Evolutionary conservation across 2,329 filamentous ascomycete species (phyloP).

Genomic region (Pseudocercospora macadamiae): DNA sequence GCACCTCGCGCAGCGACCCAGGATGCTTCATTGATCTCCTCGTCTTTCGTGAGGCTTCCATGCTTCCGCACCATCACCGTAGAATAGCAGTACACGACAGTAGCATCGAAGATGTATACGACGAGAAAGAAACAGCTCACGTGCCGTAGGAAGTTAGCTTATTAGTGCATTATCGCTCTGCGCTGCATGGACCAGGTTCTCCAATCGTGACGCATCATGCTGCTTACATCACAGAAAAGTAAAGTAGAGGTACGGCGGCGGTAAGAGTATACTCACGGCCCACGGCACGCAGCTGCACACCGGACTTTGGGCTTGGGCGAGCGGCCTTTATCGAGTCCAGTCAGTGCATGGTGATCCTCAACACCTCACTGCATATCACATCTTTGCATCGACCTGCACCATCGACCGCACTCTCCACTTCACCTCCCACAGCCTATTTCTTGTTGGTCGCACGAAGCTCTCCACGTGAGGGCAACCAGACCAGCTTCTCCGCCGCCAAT

Average conservation of each 20-base stretch:
- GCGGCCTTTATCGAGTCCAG: background rate
- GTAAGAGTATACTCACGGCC: conserved; percentile 3
- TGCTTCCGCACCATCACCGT: conserved; percentile 39
- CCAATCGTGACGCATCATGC: background rate
- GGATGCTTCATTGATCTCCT: conserved; percentile 70
- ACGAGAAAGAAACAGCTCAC: too few species aligned
- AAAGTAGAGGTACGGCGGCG: conserved; percentile 7
- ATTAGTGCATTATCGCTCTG: too few species aligned
- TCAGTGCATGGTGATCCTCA: too few species aligned
- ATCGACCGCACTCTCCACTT: background rate
- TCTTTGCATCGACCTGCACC: background rate
- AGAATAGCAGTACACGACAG: background rate
- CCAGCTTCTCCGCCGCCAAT: conserved; percentile 18
- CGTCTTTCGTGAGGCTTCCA: conserved; percentile 61
- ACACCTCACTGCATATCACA: conserved; percentile 5
- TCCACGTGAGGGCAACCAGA: background rate
- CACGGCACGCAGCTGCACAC: background rate
- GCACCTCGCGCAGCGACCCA: conserved; percentile 73
- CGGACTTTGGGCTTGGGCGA: background rate
- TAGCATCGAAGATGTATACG: background rate
- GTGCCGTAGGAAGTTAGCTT: background rate
- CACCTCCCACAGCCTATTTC: background rate
- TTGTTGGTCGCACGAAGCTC: conserved; percentile 7
- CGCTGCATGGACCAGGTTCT: background rate
- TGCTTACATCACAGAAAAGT: conserved; percentile 2